These are phyloP conservation scores for Fusarium buxicola DNA, from an alignment of 2,329 filamentous ascomycete species.

Conservation along the genomic window DNA sequence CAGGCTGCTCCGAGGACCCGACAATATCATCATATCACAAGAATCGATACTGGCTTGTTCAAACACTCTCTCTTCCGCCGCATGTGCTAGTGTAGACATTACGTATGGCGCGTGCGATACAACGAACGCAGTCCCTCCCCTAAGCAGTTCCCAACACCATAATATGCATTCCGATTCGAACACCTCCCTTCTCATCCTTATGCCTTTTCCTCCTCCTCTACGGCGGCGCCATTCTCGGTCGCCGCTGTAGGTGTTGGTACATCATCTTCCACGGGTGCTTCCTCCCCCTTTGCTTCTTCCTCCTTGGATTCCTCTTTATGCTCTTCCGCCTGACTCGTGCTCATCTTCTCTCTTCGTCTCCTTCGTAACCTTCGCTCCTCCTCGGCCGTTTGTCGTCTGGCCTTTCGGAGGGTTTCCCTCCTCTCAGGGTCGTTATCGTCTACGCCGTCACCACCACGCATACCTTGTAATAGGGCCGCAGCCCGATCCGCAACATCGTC, in stretches of 20 bases:
- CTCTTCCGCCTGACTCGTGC: conserved; percentile 50
- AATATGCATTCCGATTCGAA: conserved; percentile 40
- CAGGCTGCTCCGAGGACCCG: no score
- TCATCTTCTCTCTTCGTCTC: conserved; percentile 72
- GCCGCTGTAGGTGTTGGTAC: conserved; percentile 35
- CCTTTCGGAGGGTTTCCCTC: conserved; percentile 70
- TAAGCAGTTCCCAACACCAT: conserved; percentile 38
- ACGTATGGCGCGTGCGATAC: conserved; percentile 49
- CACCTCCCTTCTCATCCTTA: conserved; percentile 30
- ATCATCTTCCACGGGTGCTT: conserved; percentile 30
- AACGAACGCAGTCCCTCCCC: conserved; percentile 31
- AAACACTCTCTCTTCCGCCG: conserved; percentile 35
- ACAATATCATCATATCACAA: not conserved
- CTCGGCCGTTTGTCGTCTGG: conserved; percentile 78
- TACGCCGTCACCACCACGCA: conserved; percentile 74
- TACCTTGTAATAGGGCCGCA: conserved; percentile 83
- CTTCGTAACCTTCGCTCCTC: conserved; percentile 78
- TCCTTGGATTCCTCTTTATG: conserved; percentile 39
- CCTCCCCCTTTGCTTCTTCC: conserved; percentile 29
- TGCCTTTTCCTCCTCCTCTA: conserved; percentile 39
- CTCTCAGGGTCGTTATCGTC: conserved; percentile 62
- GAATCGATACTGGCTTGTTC: conserved; percentile 16
- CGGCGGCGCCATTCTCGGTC: conserved; percentile 25
- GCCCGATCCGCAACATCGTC: conserved; percentile 89
- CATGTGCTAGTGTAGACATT: conserved; percentile 53